Evolutionary conservation across 306 rosid species (phyloP).

Genomic region (Prunus padus): DNA sequence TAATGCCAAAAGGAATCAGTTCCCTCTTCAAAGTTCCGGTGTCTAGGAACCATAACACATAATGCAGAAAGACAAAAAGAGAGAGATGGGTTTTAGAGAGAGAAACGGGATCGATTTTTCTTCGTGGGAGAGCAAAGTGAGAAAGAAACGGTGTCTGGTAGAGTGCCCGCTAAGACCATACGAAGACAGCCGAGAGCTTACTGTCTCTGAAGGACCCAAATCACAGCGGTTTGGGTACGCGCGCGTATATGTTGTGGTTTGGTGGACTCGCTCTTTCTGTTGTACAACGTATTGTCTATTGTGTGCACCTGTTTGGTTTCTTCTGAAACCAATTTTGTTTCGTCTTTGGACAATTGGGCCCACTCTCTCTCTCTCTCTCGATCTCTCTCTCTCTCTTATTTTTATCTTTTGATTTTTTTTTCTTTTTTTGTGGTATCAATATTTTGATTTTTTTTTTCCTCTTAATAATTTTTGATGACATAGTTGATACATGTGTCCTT

Average conservation of each 20-base stretch:
- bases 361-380: neutral
- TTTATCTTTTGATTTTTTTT: no score
- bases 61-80: constrained; percentile 25
- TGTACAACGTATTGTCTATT: constrained; percentile 28
- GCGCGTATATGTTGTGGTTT: neutral
- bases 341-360: neutral
- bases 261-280: constrained; percentile 23
- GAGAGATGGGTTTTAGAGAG: constrained; percentile 4
- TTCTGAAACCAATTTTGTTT: constrained; percentile 35
- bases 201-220: neutral
- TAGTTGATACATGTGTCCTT: neutral
- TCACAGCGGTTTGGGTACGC: constrained; percentile 19
- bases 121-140: constrained; percentile 59
- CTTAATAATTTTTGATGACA: neutral
- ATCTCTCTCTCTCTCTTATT: neutral
- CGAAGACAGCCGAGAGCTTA: constrained; percentile 24
- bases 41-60: constrained; percentile 13
- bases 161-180: constrained; percentile 29
- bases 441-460: neutral
- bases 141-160: constrained; percentile 18
- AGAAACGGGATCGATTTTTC: constrained; percentile 51
- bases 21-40: constrained; percentile 6
- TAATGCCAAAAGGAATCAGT: neutral
- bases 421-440: neutral
- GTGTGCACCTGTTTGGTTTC: constrained; percentile 29